phyloP scores from a whole-genome alignment of 139 green algal genomes.

The Pseudopediastrum boryanum region DNA sequence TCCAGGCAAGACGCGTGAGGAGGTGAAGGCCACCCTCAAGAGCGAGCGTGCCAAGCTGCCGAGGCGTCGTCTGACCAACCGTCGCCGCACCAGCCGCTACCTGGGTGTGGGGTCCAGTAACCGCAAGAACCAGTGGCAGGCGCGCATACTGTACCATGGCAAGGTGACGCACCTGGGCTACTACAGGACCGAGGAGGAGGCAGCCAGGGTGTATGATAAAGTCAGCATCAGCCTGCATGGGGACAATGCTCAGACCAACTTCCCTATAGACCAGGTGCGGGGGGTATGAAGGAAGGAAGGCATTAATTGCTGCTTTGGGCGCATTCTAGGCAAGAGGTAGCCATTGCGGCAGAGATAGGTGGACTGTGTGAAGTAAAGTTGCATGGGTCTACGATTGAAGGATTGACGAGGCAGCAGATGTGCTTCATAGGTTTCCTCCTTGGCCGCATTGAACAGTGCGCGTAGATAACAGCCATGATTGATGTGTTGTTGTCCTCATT shows the following conservation, averaged over 20 bases:
- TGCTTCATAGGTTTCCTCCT: no score
- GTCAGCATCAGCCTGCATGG: slow-evolving; percentile 66
- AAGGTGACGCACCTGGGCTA: slow-evolving; percentile 76
- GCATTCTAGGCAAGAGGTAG: no score
- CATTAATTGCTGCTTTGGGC: no score
- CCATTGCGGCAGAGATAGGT: no score
- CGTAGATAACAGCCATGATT: no score
- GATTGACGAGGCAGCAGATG: no score
- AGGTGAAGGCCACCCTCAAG: slow-evolving; percentile 78
- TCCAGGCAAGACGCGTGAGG: slow-evolving; percentile 67
- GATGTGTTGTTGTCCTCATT: no score
- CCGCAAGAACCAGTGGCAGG: slow-evolving; percentile 84
- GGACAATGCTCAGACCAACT: slow-evolving; percentile 70
- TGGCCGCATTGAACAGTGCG: no score
- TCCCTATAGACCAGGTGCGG: slow-evolving; percentile 54
- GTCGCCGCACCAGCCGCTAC: slow-evolving; percentile 67
- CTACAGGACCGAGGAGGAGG: slow-evolving; percentile 76
- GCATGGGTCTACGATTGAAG: no score
- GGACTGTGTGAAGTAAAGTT: no score
- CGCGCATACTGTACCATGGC: slow-evolving; percentile 78
- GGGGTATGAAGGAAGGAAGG: slow-evolving; percentile 21
- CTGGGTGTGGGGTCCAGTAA: slow-evolving; percentile 78
- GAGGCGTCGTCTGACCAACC: slow-evolving; percentile 53
- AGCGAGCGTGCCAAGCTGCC: slow-evolving; percentile 74
- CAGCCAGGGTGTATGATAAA: slow-evolving; percentile 75